These are phyloP conservation scores for Komagataea norvegica DNA, from an alignment of 1,139 yeast species.

Conservation along the genomic window DNA sequence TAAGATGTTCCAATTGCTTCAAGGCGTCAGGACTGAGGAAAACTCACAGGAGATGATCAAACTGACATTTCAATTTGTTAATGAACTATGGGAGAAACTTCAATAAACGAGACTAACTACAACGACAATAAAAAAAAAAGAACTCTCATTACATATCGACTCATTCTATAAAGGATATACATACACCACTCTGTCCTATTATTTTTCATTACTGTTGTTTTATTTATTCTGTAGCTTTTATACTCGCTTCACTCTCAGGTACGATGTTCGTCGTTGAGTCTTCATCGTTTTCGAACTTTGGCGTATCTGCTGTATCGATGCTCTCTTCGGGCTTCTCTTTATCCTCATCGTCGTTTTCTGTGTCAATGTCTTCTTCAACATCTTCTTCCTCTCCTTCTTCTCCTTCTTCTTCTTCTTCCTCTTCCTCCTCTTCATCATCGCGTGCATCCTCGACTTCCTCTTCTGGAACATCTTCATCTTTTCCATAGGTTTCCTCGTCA, in stretches of 20 bases:
- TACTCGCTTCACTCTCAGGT: constrained; percentile 1
- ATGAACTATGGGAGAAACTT: constrained; percentile 35
- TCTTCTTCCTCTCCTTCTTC: constrained; percentile 29
- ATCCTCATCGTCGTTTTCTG: constrained; percentile 16
- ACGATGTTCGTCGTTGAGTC: constrained; percentile 11
- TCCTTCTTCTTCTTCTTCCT: constrained; percentile 33
- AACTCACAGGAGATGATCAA: constrained; percentile 28
- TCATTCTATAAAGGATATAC: background rate
- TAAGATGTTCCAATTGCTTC: constrained; percentile 30
- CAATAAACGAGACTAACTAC: too few species aligned
- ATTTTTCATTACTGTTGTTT: constrained; percentile 1
- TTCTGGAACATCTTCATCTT: constrained; percentile 48
- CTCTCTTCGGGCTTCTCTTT: constrained; percentile 25
- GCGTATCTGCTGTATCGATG: constrained; percentile 24
- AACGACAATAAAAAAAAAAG: background rate
- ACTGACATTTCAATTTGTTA: constrained; percentile 35
- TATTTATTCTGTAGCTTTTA: background rate
- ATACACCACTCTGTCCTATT: background rate
- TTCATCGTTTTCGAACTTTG: constrained; percentile 14
- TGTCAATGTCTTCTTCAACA: constrained; percentile 27
- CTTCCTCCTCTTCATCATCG: constrained; percentile 37
- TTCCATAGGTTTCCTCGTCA: constrained; percentile 55
- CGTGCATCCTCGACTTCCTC: constrained; percentile 48
- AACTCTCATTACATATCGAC: background rate
- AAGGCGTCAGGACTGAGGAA: constrained; percentile 6